Evolutionary conservation across 1,284 basidiomycete species (phyloP).

Genomic region (Agaricales sp.): DNA sequence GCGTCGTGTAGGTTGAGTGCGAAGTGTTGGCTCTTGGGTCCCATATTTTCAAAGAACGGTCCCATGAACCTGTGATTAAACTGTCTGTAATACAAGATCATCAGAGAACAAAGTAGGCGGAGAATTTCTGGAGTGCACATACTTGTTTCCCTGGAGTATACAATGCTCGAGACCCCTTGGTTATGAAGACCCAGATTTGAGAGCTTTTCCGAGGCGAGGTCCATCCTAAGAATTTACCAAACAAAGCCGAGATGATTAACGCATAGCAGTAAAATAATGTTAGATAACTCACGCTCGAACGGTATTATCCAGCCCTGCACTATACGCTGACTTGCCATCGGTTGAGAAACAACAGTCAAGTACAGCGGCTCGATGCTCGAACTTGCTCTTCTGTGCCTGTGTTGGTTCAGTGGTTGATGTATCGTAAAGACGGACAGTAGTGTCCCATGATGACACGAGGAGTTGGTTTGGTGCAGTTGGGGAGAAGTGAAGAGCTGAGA

Average conservation of each 20-base stretch:
- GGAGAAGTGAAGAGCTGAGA: constrained; percentile 77
- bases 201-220: constrained; percentile 51
- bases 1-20: constrained; percentile 56
- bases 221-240: constrained; percentile 32
- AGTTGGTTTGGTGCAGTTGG: constrained; percentile 68
- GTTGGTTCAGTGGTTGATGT: constrained; percentile 25
- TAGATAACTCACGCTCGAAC: constrained; percentile 60
- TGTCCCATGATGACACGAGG: constrained; percentile 82
- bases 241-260: not conserved
- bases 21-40: constrained; percentile 58
- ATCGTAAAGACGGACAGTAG: constrained; percentile 68
- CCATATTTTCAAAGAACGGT: constrained; percentile 82
- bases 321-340: constrained; percentile 55
- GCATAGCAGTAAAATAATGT: constrained; percentile 2
- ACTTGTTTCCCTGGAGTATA: constrained; percentile 46
- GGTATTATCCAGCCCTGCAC: constrained; percentile 69
- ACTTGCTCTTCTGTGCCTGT: constrained; percentile 61
- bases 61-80: constrained; percentile 86
- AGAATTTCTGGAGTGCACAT: constrained; percentile 16
- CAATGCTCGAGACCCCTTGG: constrained; percentile 55
- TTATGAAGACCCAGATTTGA: constrained; percentile 57
- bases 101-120: constrained; percentile 1
- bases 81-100: constrained; percentile 31
- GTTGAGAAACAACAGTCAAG: constrained; percentile 52
- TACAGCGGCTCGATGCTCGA: constrained; percentile 70